Percentiles rank a stretch among this genome's conserved stretches.
These are phyloP conservation scores for Cladosporium sp. DNA, from an alignment of 2,329 filamentous ascomycete genomes.

Conservation along the genomic window DNA sequence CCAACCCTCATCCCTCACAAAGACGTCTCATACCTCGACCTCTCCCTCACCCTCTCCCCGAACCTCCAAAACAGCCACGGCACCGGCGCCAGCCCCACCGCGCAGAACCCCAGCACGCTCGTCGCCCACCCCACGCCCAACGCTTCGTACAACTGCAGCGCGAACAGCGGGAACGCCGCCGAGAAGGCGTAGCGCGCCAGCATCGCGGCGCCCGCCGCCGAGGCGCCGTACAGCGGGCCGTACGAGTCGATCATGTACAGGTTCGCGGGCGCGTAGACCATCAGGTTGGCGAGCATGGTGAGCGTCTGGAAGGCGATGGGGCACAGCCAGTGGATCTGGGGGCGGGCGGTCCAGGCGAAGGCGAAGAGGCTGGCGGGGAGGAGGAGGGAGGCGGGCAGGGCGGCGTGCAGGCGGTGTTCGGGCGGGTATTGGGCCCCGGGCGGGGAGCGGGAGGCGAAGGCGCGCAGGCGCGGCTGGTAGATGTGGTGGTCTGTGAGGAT, in stretches of 20 bases:
- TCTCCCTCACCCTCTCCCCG: constrained; percentile 17
- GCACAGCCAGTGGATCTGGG: constrained; percentile 34
- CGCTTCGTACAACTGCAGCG: constrained; percentile 33
- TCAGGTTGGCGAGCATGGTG: constrained; percentile 19
- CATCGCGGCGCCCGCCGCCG: constrained; percentile 29
- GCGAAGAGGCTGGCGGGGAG: constrained; percentile 30
- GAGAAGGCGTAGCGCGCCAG: constrained; percentile 25
- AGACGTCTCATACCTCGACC: constrained; percentile 22
- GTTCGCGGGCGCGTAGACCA: constrained; percentile 32
- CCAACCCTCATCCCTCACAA: neutral
- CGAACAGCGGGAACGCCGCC: constrained; percentile 36
- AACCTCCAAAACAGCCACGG: constrained; percentile 26
- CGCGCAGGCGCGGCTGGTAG: constrained; percentile 23
- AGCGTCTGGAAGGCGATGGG: constrained; percentile 27
- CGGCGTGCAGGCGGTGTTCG: constrained; percentile 29
- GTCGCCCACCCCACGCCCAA: constrained; percentile 39
- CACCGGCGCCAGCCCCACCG: constrained; percentile 27
- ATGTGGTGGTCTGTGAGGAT: constrained; percentile 26
- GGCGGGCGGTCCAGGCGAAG: constrained; percentile 30
- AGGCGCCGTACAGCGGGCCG: constrained; percentile 34
- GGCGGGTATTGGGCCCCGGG: constrained; percentile 19
- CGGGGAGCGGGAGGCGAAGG: constrained; percentile 7
- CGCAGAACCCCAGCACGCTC: constrained; percentile 33
- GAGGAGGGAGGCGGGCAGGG: constrained; percentile 26
- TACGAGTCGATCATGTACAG: constrained; percentile 39